Evolutionary conservation across 2,329 filamentous ascomycete species (phyloP).

Genomic region (Kalaharituber pfeilii): DNA sequence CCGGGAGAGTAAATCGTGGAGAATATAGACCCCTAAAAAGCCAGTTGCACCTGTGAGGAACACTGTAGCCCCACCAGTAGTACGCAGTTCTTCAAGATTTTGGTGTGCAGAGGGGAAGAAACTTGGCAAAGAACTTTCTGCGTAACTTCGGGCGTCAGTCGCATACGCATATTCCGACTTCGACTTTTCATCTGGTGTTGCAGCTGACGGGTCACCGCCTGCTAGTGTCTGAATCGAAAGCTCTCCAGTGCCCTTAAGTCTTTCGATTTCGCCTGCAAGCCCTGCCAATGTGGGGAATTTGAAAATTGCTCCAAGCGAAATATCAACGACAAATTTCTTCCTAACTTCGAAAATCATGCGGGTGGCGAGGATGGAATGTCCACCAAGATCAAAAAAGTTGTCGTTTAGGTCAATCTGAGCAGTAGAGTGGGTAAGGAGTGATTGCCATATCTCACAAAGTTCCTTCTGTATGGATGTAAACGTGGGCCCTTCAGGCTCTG

Average conservation of each 20-base stretch:
- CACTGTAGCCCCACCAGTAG: conserved; percentile 36
- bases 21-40: conserved; percentile 67
- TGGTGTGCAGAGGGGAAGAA: conserved; percentile 23
- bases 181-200: conserved; percentile 12
- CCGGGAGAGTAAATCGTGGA: conserved; percentile 54
- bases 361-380: conserved; percentile 65
- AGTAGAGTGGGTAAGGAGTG: conserved; percentile 16
- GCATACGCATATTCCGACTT: conserved; percentile 31
- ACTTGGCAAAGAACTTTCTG: conserved; percentile 32
- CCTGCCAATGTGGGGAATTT: conserved; percentile 41
- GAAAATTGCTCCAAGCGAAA: conserved; percentile 56
- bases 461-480: conserved; percentile 17
- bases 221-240: conserved; percentile 28
- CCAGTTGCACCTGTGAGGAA: conserved; percentile 82
- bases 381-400: conserved; percentile 63
- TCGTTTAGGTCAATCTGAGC: conserved; percentile 27
- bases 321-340: conserved; percentile 43
- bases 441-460: conserved; percentile 20
- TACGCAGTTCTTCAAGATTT: conserved; percentile 10
- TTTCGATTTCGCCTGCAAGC: conserved; percentile 38
- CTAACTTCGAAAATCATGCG: conserved; percentile 58
- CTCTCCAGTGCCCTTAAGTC: conserved; percentile 29
- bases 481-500: conserved; percentile 1
- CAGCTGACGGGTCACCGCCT: conserved; percentile 28
- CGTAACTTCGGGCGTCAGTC: conserved; percentile 36